Evolutionary conservation across 306 rosid genomes (phyloP), one percentile per base, ranked within the genome.

Genomic region (Cicer arietinum): DNA sequence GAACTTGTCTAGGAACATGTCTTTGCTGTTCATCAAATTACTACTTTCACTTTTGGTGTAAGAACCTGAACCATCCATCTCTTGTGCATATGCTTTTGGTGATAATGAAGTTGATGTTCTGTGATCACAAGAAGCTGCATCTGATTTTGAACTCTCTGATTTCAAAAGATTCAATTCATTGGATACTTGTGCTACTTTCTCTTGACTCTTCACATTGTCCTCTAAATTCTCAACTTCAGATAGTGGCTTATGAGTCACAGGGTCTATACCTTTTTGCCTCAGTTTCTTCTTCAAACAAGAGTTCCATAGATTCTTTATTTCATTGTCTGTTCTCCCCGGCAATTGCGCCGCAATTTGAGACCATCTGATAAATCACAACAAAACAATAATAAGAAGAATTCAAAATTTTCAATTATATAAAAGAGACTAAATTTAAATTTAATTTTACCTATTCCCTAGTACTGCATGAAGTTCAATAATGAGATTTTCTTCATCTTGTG

Each of bases 271-370:
- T 79, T 83, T 85, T 76, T 88, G 94, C 44, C 90, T 80, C 43
- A 93, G 88, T 81, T 88, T 93, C 79, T 93, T 93, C 87, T 93
- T 93, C 61, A 93, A 75, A 85, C 89, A 89, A 64, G 98, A 90
- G 68, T 93, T 93, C 97, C 97, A 91, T 18, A 89, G 86, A 76
- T 93, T 93, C 91, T 93, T 93, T 63, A 93, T 93, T 79, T 93
- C 98, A 54, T 93, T 93, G 76, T 93, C 96, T 0, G 98, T 93
- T 81, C 97, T 93, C 52, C 98, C 97, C 0, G 93, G 97, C 75
- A 93, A 77, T 76, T 82, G 86, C 59, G 94, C 96, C 0, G 97
- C 98, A 76, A 91, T 93, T 67, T 89, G 94, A 6, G 98, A 93
- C 98, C 97, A 93, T 80, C 97, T 91, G 80, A 74, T 8, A 57